Conservation (phyloP, 768 basidiomycete genomes). For the Trametopsis cervina region DNA sequence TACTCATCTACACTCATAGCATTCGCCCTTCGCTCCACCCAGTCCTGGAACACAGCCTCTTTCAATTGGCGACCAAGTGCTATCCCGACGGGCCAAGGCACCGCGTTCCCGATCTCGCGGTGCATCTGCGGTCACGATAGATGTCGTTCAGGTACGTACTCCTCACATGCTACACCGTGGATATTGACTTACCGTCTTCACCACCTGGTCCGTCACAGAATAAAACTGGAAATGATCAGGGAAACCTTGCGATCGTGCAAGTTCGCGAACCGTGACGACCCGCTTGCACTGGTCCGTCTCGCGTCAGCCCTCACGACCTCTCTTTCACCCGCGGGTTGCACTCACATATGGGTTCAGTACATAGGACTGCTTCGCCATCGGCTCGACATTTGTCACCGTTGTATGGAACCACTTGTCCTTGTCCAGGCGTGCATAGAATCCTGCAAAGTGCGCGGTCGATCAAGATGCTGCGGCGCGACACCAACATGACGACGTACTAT, state of each 20-base stretch:
- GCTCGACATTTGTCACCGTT: constrained; percentile 72
- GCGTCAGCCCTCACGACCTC: not conserved
- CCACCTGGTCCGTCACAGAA: constrained; percentile 36
- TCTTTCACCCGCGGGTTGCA: not conserved
- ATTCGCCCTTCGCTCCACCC: constrained; percentile 34
- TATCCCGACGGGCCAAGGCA: constrained; percentile 55
- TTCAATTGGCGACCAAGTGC: constrained; percentile 63
- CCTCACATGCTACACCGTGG: not conserved
- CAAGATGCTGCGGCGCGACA: not conserved
- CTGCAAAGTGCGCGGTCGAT: constrained; percentile 22
- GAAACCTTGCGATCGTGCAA: constrained; percentile 78
- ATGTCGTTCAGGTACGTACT: not conserved
- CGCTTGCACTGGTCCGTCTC: constrained; percentile 46
- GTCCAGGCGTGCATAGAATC: constrained; percentile 56
- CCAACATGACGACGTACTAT: constrained; percentile 30
- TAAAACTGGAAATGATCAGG: constrained; percentile 67
- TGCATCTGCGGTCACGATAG: constrained; percentile 47
- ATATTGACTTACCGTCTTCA: constrained; percentile 48
- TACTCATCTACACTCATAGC: constrained; percentile 28
- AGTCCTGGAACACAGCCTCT: constrained; percentile 43
- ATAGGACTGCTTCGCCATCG: constrained; percentile 68
- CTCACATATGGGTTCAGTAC: constrained; percentile 64
- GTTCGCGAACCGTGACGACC: constrained; percentile 67
- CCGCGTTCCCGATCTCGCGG: constrained; percentile 76
- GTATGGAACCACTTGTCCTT: constrained; percentile 54